Base-by-base conservation (phyloP, 768 basidiomycete species). In the Lactarius pseudohatsudake region DNA sequence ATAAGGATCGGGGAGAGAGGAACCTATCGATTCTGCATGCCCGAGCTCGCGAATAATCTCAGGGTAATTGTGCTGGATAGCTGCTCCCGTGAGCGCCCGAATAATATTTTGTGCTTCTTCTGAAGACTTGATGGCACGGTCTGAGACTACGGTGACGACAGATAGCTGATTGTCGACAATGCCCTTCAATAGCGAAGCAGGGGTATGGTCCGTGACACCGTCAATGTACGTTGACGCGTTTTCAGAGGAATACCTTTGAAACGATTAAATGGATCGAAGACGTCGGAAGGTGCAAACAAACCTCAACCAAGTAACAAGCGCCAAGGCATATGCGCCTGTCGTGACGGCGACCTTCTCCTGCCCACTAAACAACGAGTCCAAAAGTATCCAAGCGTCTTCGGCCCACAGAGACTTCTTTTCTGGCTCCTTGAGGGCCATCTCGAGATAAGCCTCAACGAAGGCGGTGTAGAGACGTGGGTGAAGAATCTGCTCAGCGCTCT, bases 371-470 rank as follows among this genome's bases (percentile, higher is more conserved):
- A 92, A 82, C 7, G 75, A 72, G 9, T 83, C 76, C 69, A 87
- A 91, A 16, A 94, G 78, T 11, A 77, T 76, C 81, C 84, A 87
- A 0, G 85, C 82, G 36, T 87, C 81, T 30, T 85, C 82, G 3
- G 88, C 61, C 91, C 93, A 94, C 36, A 80, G 74, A 1, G 74
- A 77, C 58, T 76, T 76, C 45, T 82, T 78, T 0, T 77, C 73
- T 2, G 75, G 71, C 40, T 86, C 85, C 70, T 82, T 81, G 54
- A 72, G 69, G 13, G 86, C 87, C 82, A 88, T 84, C 45, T 81
- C 78, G 32, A 88, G 64, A 69, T 89, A 92, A 0, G 88, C 86
- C 47, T 82, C 79, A 28, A 94, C 75, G 70, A 94, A 84, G 11
- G 84, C 79, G 73, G 92, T 89, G 75, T 90, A 89, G 34, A 83